phyloP scores from a whole-genome alignment of 2,329 filamentous ascomycete genomes.

The Aspergillus pseudoglaucus region DNA sequence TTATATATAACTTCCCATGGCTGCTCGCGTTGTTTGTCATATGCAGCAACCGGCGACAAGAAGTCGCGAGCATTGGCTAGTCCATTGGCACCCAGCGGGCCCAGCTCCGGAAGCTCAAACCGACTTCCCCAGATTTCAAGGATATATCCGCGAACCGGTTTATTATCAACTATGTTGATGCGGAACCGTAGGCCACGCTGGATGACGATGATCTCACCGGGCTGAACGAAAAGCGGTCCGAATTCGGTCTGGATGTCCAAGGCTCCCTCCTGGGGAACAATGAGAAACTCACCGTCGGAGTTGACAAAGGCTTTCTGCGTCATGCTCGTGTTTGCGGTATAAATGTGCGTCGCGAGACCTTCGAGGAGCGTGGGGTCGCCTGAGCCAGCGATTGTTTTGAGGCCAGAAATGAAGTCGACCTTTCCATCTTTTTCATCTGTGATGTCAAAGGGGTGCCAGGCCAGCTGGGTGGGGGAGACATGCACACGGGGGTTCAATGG shows the following conservation, averaged over 20 bases:
- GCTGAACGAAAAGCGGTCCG: conserved; percentile 57
- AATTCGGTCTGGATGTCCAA: conserved; percentile 65
- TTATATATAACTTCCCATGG: conserved; percentile 57
- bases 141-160: conserved; percentile 59
- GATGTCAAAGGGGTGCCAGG: conserved; percentile 53
- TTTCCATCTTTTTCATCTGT: conserved; percentile 34
- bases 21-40: conserved; percentile 48
- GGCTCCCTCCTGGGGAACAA: conserved; percentile 58
- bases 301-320: conserved; percentile 52
- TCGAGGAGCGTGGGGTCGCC: conserved; percentile 53
- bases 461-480: conserved; percentile 50
- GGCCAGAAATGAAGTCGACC: conserved; percentile 51
- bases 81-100: conserved; percentile 59
- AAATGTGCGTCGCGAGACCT: conserved; percentile 52
- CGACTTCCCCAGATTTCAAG: conserved; percentile 61
- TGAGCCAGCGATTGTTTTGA: conserved; percentile 50
- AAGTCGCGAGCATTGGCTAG: conserved; percentile 63
- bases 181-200: conserved; percentile 60
- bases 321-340: conserved; percentile 52
- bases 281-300: conserved; percentile 60
- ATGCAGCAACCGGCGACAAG: conserved; percentile 53
- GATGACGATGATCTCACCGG: conserved; percentile 62
- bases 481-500: conserved; percentile 48
- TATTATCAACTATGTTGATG: conserved; percentile 50
- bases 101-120: conserved; percentile 61